Evolutionary conservation across 768 basidiomycete species (phyloP).

Genomic region (Mycena latifolia): DNA sequence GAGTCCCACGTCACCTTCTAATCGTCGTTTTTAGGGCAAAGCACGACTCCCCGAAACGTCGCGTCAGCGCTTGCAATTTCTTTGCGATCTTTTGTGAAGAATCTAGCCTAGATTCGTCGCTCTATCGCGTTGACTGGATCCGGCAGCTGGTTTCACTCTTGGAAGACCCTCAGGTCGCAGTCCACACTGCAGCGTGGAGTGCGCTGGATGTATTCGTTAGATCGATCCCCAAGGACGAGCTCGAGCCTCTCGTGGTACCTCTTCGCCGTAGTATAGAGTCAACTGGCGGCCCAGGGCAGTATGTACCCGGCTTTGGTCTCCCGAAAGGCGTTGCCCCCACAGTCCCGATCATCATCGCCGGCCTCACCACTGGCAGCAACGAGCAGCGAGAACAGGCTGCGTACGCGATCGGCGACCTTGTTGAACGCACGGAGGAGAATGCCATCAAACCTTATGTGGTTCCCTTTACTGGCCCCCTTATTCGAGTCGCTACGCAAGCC

Average conservation of each 20-base stretch:
- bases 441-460: constrained; percentile 97
- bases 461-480: constrained; percentile 94
- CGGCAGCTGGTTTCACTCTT: constrained; percentile 87
- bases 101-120: constrained; percentile 81
- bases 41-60: constrained; percentile 73
- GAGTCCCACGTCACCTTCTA: background rate
- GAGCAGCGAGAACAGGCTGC: constrained; percentile 97
- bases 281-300: constrained; percentile 80
- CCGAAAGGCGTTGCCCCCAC: constrained; percentile 86
- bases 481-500: constrained; percentile 92
- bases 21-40: constrained; percentile 75
- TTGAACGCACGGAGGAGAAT: constrained; percentile 82
- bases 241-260: constrained; percentile 91
- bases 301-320: constrained; percentile 88
- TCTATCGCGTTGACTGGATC: constrained; percentile 96
- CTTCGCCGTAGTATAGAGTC: constrained; percentile 90
- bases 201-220: constrained; percentile 92
- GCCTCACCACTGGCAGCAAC: constrained; percentile 94
- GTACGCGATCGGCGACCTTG: constrained; percentile 95
- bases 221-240: constrained; percentile 91
- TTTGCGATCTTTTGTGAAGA: constrained; percentile 89
- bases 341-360: constrained; percentile 91
- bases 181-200: constrained; percentile 86
- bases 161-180: constrained; percentile 80
- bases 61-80: constrained; percentile 83